Conservation (phyloP, 2,329 filamentous ascomycete genomes). For the Cylindrodendrum hubeiense region DNA sequence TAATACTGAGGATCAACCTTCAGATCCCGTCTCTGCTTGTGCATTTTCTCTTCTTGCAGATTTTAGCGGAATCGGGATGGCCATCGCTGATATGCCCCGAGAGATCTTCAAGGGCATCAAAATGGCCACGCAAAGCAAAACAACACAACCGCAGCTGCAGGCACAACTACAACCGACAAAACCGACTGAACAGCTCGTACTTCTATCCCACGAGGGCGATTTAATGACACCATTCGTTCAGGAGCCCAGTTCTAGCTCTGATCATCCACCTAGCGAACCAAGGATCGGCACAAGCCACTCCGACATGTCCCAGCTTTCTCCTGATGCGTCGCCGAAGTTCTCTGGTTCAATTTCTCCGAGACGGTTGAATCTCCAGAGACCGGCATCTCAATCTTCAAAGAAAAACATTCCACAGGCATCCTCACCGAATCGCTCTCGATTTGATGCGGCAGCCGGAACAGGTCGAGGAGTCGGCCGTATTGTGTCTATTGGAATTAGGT, state of each 20-base stretch:
- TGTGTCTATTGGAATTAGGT: constrained; percentile 79
- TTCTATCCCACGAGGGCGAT: constrained; percentile 22
- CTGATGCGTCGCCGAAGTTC: constrained; percentile 37
- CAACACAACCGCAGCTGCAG: constrained; percentile 5
- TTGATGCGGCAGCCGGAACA: constrained; percentile 74
- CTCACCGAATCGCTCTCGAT: constrained; percentile 40
- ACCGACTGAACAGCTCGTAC: constrained; percentile 4
- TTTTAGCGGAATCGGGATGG: constrained; percentile 84
- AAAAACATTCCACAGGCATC: constrained; percentile 33
- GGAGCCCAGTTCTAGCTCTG: constrained; percentile 22
- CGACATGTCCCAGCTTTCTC: constrained; percentile 36
- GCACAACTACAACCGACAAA: background rate
- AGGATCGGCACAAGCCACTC: constrained; percentile 30
- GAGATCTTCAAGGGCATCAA: constrained; percentile 63
- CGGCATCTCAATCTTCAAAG: constrained; percentile 26
- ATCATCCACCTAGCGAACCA: constrained; percentile 18
- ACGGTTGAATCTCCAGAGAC: constrained; percentile 26
- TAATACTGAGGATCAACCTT: constrained; percentile 81
- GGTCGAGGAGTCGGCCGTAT: constrained; percentile 78
- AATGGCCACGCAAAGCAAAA: constrained; percentile 34
- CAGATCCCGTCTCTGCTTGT: constrained; percentile 83
- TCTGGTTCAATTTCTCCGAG: constrained; percentile 28
- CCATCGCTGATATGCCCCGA: constrained; percentile 79
- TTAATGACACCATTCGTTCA: constrained; percentile 4
- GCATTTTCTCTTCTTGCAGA: constrained; percentile 85